Conservation (phyloP, 192 early-diverging fungal genomes). For the Phlyctochytrium bullatum region DNA sequence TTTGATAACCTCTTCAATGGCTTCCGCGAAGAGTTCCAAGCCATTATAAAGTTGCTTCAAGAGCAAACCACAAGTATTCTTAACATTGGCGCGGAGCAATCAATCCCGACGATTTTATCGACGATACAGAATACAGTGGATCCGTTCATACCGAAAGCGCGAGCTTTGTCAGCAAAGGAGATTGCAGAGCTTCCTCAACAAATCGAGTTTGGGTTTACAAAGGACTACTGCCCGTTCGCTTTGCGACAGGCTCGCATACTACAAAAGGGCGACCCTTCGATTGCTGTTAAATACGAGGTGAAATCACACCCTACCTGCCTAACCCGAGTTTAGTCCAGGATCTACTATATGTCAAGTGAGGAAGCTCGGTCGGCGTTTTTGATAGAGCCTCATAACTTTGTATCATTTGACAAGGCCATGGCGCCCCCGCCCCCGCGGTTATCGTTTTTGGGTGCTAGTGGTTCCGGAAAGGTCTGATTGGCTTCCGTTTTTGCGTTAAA, state of each 20-base stretch:
- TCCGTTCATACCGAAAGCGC: constrained; percentile 45
- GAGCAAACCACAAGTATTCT: constrained; percentile 26
- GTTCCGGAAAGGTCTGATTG: constrained; percentile 32
- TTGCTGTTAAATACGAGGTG: constrained; percentile 41
- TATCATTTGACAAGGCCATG: constrained; percentile 13
- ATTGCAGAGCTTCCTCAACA: constrained; percentile 32
- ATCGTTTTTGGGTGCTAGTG: constrained; percentile 38
- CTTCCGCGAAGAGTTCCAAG: constrained; percentile 36
- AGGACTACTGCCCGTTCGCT: constrained; percentile 50
- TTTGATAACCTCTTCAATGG: constrained; percentile 49
- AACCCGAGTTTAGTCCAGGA: constrained; percentile 18
- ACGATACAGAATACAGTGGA: constrained; percentile 37
- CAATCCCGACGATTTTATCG: constrained; percentile 31
- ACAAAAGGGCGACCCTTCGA: constrained; percentile 32
- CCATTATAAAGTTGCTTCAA: constrained; percentile 35
- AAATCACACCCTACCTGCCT: no score
- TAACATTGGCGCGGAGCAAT: constrained; percentile 25
- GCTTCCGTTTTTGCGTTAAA: constrained; percentile 1
- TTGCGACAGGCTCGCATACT: constrained; percentile 36
- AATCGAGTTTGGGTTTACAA: constrained; percentile 45
- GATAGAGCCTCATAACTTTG: constrained; percentile 45
- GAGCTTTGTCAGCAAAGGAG: constrained; percentile 21
- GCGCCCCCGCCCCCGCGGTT: constrained; percentile 39
- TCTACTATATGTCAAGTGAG: constrained; percentile 43
- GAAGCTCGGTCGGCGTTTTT: constrained; percentile 41